These are phyloP conservation scores for Pyrenophora seminiperda DNA, from an alignment of 2,329 filamentous ascomycete species.

Conservation along the genomic window DNA sequence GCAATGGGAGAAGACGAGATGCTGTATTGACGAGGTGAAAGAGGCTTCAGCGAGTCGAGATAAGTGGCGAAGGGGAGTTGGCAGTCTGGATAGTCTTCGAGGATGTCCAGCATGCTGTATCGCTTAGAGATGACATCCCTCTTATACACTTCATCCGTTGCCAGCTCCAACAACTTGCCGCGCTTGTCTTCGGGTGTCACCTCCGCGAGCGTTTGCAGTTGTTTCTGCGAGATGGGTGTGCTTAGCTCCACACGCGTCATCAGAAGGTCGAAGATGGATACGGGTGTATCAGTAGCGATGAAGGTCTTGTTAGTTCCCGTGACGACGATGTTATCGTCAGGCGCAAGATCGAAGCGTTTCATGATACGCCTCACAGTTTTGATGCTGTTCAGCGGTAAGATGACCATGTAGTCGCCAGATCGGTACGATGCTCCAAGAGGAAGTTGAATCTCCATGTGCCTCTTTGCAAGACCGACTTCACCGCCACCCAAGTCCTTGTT, in stretches of 20 bases:
- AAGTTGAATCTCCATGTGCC: conserved; percentile 28
- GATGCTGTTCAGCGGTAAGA: conserved; percentile 67
- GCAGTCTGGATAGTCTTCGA: conserved; percentile 10
- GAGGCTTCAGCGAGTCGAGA: conserved; percentile 10
- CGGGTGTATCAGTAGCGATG: conserved; percentile 2
- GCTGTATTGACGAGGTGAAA: conserved; percentile 13
- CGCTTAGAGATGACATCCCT: conserved; percentile 7
- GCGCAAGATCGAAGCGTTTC: conserved; percentile 18
- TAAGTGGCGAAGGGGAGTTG: conserved; percentile 4
- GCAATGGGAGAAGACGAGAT: conserved; percentile 73
- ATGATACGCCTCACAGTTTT: conserved; percentile 23
- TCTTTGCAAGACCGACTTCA: conserved; percentile 10
- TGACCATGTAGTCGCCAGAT: conserved; percentile 74
- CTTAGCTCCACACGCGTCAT: conserved; percentile 14
- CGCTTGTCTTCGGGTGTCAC: conserved; percentile 7
- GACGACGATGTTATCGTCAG: conserved; percentile 15
- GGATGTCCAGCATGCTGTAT: conserved; percentile 8
- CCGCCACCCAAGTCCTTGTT: conserved; percentile 23
- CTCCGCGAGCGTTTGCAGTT: conserved; percentile 6
- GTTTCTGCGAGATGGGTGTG: conserved; percentile 14
- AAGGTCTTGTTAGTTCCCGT: conserved; percentile 10
- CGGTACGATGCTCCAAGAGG: conserved; percentile 61
- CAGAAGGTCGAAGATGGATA: conserved; percentile 6
- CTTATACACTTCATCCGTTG: conserved; percentile 9
- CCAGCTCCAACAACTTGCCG: background rate